phyloP scores from a whole-genome alignment of 31 red algal species.

The Porphyra umbilicalis region DNA sequence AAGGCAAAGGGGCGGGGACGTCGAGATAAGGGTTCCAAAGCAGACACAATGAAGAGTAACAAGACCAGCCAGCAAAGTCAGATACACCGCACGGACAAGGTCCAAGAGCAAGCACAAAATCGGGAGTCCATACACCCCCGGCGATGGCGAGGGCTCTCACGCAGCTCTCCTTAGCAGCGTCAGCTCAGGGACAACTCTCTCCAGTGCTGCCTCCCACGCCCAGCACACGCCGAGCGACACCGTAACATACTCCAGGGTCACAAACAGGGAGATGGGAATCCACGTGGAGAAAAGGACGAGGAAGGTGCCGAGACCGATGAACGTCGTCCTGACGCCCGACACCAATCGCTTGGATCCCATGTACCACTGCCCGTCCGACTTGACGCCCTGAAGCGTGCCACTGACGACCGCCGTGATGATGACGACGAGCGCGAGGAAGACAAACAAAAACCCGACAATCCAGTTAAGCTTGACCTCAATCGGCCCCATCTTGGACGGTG shows the following conservation, averaged over 20 bases:
- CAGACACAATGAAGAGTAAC: not conserved
- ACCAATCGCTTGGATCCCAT: constrained; percentile 34
- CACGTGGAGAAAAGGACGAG: constrained; percentile 71
- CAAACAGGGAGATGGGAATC: constrained; percentile 78
- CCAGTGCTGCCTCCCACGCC: not conserved
- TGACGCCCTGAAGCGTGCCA: constrained; percentile 27
- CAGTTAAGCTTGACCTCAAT: constrained; percentile 75
- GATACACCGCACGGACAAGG: not conserved
- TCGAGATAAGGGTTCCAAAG: not conserved
- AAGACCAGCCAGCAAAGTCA: not conserved
- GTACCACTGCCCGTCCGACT: constrained; percentile 62
- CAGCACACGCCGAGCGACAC: not conserved
- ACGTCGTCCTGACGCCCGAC: not conserved
- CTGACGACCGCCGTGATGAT: constrained; percentile 26
- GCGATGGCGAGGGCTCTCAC: too few relatives aligned
- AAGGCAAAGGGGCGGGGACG: too few relatives aligned
- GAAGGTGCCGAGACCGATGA: constrained; percentile 57
- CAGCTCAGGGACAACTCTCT: not conserved
- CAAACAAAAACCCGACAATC: constrained; percentile 61
- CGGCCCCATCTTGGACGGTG: constrained; percentile 63
- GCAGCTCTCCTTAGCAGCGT: not conserved
- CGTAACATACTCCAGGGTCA: constrained; percentile 43
- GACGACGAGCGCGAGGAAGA: constrained; percentile 52
- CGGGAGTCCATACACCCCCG: too few relatives aligned
- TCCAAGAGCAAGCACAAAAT: not conserved